Evolutionary conservation across 768 basidiomycete genomes (phyloP).

Genomic region (Vishniacozyma victoriae): DNA sequence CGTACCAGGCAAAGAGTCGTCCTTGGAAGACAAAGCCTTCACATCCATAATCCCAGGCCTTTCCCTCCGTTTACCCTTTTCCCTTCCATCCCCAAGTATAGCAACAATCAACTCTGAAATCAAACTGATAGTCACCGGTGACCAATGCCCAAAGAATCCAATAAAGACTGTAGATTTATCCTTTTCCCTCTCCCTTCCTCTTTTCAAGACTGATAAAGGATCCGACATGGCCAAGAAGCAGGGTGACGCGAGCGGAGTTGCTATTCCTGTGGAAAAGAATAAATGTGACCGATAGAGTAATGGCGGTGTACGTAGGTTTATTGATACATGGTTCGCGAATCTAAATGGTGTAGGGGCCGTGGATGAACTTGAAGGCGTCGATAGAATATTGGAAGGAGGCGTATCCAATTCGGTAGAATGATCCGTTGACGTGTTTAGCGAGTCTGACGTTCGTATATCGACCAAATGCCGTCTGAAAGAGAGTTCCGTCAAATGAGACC

Average conservation of each 20-base stretch:
- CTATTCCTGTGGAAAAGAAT: conserved; percentile 73
- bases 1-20: conserved; percentile 16
- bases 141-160: conserved; percentile 37
- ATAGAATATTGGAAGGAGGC: no score
- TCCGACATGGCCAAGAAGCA: conserved; percentile 19
- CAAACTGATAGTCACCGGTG: conserved; percentile 18
- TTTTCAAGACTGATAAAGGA: conserved; percentile 6
- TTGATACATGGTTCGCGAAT: conserved; percentile 86
- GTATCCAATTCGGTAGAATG: conserved; percentile 1
- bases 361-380: not conserved
- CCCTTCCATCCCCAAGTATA: conserved; percentile 15
- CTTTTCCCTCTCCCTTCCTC: conserved; percentile 11
- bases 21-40: conserved; percentile 26
- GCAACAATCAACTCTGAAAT: conserved; percentile 27
- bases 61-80: conserved; percentile 31
- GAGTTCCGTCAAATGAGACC: conserved; percentile 91
- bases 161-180: conserved; percentile 25
- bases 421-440: conserved; percentile 13
- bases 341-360: conserved; percentile 46
- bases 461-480: conserved; percentile 92
- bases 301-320: conserved; percentile 85
- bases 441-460: conserved; percentile 58
- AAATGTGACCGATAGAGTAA: conserved; percentile 80
- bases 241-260: conserved; percentile 29
- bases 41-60: conserved; percentile 25